These are phyloP conservation scores for Phytopythium helicoides DNA, from an alignment of 352 stramenopile species.

Conservation along the genomic window DNA sequence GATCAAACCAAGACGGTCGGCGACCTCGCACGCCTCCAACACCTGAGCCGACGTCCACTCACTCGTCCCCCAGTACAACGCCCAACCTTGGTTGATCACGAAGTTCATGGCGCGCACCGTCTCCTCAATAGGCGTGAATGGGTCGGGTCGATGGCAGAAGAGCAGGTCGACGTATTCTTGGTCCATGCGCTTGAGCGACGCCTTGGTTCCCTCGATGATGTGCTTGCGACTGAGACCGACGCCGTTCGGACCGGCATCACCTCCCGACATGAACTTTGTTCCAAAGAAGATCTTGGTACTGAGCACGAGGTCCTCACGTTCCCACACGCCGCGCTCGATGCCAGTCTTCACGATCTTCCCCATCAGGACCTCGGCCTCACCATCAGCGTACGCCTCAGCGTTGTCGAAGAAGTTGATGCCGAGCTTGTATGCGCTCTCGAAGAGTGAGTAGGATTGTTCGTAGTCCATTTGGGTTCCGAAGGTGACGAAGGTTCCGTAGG, in stretches of 20 bases:
- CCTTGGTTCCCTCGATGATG: slow-evolving; percentile 35
- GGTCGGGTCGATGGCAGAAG: slow-evolving; percentile 50
- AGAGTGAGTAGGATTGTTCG: slow-evolving; percentile 39
- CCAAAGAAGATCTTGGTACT: slow-evolving; percentile 68
- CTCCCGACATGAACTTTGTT: slow-evolving; percentile 9
- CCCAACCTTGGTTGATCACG: slow-evolving; percentile 37
- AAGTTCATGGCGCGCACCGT: slow-evolving; percentile 65
- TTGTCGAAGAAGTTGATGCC: slow-evolving; percentile 74
- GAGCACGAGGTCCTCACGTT: slow-evolving; percentile 51
- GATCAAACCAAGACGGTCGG: slow-evolving; percentile 36
- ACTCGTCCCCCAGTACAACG: slow-evolving; percentile 50
- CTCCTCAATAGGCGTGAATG: slow-evolving; percentile 49
- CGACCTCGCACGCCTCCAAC: slow-evolving; percentile 44
- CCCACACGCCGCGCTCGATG: slow-evolving; percentile 38
- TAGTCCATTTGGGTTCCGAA: slow-evolving; percentile 33
- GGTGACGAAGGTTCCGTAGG: slow-evolving; percentile 43
- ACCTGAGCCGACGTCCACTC: slow-evolving; percentile 50
- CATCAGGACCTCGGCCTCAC: slow-evolving; percentile 46
- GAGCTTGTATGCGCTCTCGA: slow-evolving; percentile 45
- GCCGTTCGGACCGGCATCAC: slow-evolving; percentile 15
- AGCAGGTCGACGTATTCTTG: slow-evolving; percentile 52
- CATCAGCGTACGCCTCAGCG: slow-evolving; percentile 43
- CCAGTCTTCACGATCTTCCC: slow-evolving; percentile 42
- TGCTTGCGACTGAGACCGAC: slow-evolving; percentile 32
- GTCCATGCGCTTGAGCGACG: slow-evolving; percentile 36